These are phyloP conservation scores for Croton setiger DNA, from an alignment of 441 rosid species.

Conservation along the genomic window DNA sequence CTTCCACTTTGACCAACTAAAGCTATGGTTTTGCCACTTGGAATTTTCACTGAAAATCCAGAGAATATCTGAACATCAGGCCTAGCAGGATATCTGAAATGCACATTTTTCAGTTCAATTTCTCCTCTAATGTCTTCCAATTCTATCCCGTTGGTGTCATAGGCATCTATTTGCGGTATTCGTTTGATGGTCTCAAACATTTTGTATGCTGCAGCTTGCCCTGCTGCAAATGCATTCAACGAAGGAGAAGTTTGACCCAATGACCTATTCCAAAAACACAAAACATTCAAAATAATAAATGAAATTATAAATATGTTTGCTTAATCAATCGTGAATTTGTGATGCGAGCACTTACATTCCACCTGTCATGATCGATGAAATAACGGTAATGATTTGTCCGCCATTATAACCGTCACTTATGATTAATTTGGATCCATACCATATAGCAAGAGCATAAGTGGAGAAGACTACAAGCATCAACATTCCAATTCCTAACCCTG, in stretches of 20 bases:
- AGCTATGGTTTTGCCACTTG: constrained; percentile 62
- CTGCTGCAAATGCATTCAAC: constrained; percentile 57
- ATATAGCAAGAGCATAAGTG: constrained; percentile 50
- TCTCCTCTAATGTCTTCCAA: constrained; percentile 51
- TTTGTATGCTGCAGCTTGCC: constrained; percentile 68
- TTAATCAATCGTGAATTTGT: neutral
- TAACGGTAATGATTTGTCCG: constrained; percentile 56
- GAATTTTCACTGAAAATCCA: constrained; percentile 59
- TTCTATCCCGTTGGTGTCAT: constrained; percentile 43
- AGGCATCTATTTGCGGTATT: constrained; percentile 55
- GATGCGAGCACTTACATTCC: constrained; percentile 43
- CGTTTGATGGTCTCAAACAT: constrained; percentile 72
- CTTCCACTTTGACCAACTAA: constrained; percentile 84
- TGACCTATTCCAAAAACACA: constrained; percentile 32
- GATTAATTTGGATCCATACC: constrained; percentile 57
- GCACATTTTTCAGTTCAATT: constrained; percentile 45
- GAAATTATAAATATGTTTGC: neutral
- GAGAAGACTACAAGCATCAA: constrained; percentile 38
- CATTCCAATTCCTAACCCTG: constrained; percentile 56
- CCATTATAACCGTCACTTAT: constrained; percentile 55
- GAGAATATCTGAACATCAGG: constrained; percentile 50
- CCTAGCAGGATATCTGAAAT: constrained; percentile 58
- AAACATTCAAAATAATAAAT: neutral
- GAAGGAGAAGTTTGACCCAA: constrained; percentile 69
- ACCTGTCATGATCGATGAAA: constrained; percentile 54